A percentile compares a stretch with the other conserved stretches of the same genome.
phyloP scores from a whole-genome alignment of 176 grass and related monocot genomes.

The Cenchrus americanus region DNA sequence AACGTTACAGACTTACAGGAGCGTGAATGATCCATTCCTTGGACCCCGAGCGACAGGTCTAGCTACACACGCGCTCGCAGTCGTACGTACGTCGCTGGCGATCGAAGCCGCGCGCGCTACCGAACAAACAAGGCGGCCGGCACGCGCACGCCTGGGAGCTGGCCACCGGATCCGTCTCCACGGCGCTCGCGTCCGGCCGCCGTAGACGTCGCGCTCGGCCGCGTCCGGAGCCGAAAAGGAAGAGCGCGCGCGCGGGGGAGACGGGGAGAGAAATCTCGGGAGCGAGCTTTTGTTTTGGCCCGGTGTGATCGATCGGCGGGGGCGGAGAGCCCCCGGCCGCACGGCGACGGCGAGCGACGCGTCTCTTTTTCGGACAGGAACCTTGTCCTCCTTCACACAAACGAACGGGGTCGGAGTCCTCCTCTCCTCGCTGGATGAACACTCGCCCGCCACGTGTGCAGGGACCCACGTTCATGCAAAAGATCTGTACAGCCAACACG shows the following conservation, averaged over 20 bases:
- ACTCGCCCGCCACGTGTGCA: slow-evolving; percentile 6
- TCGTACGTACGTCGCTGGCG: no score
- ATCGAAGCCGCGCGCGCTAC: no score
- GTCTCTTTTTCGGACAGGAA: slow-evolving; percentile 40
- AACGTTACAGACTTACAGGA: background rate
- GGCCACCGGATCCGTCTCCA: background rate
- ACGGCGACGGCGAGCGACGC: background rate
- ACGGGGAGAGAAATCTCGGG: background rate
- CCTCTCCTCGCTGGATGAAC: background rate
- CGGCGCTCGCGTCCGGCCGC: background rate
- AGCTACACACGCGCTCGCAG: no score
- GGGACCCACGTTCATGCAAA: background rate
- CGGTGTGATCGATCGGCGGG: background rate
- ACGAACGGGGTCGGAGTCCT: background rate
- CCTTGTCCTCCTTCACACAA: background rate
- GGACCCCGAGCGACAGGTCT: background rate
- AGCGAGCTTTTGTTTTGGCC: background rate
- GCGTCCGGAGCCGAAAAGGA: background rate
- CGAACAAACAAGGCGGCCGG: no score
- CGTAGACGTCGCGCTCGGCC: slow-evolving; percentile 28
- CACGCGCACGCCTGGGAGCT: background rate
- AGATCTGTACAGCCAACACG: no score
- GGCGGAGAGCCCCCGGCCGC: background rate
- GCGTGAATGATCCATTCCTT: background rate
- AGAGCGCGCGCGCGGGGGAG: no score